Percentiles rank a stretch among this genome's conserved stretches.
These are phyloP conservation scores for Quercus lobata DNA, from an alignment of 331 rosid species.

Conservation along the genomic window DNA sequence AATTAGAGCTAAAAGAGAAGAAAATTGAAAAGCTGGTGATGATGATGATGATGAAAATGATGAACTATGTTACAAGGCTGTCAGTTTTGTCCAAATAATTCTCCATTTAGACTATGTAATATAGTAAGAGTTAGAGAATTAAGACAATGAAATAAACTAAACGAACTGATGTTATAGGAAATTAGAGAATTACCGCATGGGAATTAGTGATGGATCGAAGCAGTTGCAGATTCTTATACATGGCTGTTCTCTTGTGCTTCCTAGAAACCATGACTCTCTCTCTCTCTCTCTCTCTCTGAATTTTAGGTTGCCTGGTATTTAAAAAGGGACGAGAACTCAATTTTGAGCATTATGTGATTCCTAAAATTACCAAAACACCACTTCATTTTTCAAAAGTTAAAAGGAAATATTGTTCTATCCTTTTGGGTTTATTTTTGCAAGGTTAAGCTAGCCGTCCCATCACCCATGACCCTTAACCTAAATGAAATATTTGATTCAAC, in stretches of 20 bases:
- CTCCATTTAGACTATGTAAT: not conserved
- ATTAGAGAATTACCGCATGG: slow-evolving; percentile 36
- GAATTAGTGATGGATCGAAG: slow-evolving; percentile 55
- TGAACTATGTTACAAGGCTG: not conserved
- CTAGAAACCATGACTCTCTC: slow-evolving; percentile 40
- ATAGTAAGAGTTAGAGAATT: not conserved
- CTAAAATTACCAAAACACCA: not conserved
- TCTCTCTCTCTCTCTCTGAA: slow-evolving; percentile 2
- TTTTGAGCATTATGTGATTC: not conserved
- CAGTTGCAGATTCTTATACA: slow-evolving; percentile 42
- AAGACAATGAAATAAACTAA: not conserved
- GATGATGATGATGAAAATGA: not conserved
- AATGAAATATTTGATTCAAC: not conserved
- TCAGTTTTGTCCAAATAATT: not conserved
- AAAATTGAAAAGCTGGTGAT: not conserved
- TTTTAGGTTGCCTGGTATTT: not conserved
- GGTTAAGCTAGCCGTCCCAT: not conserved
- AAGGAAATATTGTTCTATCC: not conserved
- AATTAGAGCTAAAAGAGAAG: not conserved
- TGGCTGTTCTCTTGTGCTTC: slow-evolving; percentile 41
- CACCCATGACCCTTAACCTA: not conserved
- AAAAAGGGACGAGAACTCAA: not conserved
- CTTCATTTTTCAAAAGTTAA: not conserved
- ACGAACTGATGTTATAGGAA: slow-evolving; percentile 6
- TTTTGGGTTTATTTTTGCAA: not conserved